A percentile compares a stretch with the other conserved stretches of the same genome.
phyloP scores from a whole-genome alignment of 108 stramenopile species.

The Fistulifera pelliculosa region DNA sequence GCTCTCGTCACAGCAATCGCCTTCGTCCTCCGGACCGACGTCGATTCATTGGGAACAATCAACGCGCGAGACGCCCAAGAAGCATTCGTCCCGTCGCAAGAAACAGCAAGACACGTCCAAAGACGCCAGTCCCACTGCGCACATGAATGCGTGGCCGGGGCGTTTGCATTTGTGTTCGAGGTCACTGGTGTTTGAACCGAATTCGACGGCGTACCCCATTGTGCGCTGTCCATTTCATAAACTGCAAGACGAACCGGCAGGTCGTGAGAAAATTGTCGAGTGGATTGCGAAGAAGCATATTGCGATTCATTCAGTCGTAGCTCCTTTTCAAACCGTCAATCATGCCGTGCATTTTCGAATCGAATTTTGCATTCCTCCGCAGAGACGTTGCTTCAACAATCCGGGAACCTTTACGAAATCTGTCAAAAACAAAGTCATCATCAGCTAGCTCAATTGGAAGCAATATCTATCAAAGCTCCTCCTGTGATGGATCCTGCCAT shows the following conservation, averaged over 20 bases:
- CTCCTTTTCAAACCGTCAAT: constrained; percentile 41
- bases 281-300: too few relatives aligned
- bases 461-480: neutral
- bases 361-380: constrained; percentile 68
- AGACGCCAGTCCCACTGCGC: neutral
- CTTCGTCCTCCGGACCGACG: constrained; percentile 5
- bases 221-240: constrained; percentile 55
- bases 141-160: constrained; percentile 24
- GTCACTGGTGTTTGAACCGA: constrained; percentile 77
- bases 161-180: constrained; percentile 64
- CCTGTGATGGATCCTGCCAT: neutral
- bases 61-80: too few relatives aligned
- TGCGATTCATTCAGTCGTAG: constrained; percentile 16
- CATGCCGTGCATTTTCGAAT: constrained; percentile 42
- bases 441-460: constrained; percentile 10
- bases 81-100: too few relatives aligned
- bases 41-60: neutral
- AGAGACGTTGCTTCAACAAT: constrained; percentile 7
- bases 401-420: constrained; percentile 36
- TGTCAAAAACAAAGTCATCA: too few relatives aligned
- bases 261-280: too few relatives aligned
- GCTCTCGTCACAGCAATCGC: neutral
- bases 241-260: constrained; percentile 37
- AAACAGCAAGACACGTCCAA: neutral
- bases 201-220: constrained; percentile 46